Percentiles rank a stretch among this genome's conserved stretches.
Evolutionary conservation across 768 basidiomycete genomes (phyloP).

Genomic region (Amanita rimosa): DNA sequence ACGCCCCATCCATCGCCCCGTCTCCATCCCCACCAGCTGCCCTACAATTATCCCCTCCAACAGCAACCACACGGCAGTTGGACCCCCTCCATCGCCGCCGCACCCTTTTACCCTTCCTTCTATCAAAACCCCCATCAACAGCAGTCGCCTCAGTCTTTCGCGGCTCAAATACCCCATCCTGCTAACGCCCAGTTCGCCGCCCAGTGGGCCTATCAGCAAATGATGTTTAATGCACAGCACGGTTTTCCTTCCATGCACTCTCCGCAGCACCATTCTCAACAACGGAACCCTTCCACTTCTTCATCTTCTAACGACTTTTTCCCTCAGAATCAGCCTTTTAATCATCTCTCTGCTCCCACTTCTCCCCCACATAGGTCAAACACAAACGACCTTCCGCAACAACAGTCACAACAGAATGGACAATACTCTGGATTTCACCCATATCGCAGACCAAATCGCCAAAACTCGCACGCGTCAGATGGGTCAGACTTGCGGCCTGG

Average conservation of each 20-base stretch:
- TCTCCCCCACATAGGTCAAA: slow-evolving; percentile 47
- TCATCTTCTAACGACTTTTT: slow-evolving; percentile 42
- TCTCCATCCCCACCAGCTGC: slow-evolving; percentile 23
- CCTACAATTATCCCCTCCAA: slow-evolving; percentile 61
- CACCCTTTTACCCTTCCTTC: slow-evolving; percentile 70
- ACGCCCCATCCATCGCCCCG: slow-evolving; percentile 17
- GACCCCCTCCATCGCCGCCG: slow-evolving; percentile 54
- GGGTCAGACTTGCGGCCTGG: slow-evolving; percentile 38
- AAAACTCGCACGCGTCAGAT: slow-evolving; percentile 25
- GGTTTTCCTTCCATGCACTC: slow-evolving; percentile 34
- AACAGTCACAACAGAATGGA: slow-evolving; percentile 22
- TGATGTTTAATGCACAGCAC: slow-evolving; percentile 72
- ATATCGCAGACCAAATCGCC: slow-evolving; percentile 61
- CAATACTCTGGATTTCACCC: slow-evolving; percentile 64
- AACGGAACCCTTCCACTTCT: slow-evolving; percentile 29
- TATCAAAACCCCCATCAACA: slow-evolving; percentile 64
- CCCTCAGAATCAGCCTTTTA: slow-evolving; percentile 45
- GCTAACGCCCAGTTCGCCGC: slow-evolving; percentile 65
- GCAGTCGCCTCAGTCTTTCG: slow-evolving; percentile 39
- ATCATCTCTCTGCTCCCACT: slow-evolving; percentile 59
- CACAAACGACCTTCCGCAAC: slow-evolving; percentile 27
- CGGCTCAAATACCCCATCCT: slow-evolving; percentile 40
- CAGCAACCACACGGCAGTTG: slow-evolving; percentile 62
- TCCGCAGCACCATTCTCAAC: slow-evolving; percentile 28
- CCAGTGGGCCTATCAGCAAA: slow-evolving; percentile 87